These are phyloP conservation scores for Fragosphaeria purpurea DNA, from an alignment of 2,329 filamentous ascomycete species.

Conservation along the genomic window DNA sequence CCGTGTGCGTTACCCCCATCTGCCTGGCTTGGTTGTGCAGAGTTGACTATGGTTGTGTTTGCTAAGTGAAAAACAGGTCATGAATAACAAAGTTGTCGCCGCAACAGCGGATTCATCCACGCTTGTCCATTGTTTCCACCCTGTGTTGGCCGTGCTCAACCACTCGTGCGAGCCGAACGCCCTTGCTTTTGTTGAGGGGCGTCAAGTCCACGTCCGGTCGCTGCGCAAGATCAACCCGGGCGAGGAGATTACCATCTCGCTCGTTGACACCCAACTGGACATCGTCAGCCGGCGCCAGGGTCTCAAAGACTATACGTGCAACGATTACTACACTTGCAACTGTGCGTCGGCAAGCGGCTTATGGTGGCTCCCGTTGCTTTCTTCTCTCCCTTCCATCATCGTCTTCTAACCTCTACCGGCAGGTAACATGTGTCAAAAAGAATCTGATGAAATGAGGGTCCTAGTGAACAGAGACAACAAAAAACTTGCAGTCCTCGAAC, in stretches of 20 bases:
- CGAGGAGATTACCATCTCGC: conserved; percentile 26
- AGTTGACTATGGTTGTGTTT: too few species aligned
- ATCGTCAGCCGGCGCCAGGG: conserved; percentile 14
- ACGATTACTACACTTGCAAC: neutral
- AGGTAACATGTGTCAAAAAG: neutral
- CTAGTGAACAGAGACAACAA: neutral
- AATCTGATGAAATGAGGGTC: neutral
- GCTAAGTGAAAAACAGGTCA: neutral
- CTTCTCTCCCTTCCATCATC: neutral
- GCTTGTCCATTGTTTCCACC: conserved; percentile 16
- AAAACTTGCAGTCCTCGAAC: neutral
- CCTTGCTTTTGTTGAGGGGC: conserved; percentile 22
- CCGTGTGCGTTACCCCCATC: neutral
- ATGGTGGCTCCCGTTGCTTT: neutral
- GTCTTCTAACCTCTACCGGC: too few species aligned
- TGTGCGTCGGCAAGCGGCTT: neutral
- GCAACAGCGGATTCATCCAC: neutral
- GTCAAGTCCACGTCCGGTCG: conserved; percentile 21
- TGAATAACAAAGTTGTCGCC: conserved; percentile 6
- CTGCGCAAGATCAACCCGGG: conserved; percentile 20
- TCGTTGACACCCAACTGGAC: conserved; percentile 18
- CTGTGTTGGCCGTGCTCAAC: conserved; percentile 23
- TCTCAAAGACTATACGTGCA: conserved; percentile 9
- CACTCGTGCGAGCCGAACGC: conserved; percentile 28
- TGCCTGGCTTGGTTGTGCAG: neutral